phyloP scores from a whole-genome alignment of 345 rosid species.

The Euphorbia tirucalli region DNA sequence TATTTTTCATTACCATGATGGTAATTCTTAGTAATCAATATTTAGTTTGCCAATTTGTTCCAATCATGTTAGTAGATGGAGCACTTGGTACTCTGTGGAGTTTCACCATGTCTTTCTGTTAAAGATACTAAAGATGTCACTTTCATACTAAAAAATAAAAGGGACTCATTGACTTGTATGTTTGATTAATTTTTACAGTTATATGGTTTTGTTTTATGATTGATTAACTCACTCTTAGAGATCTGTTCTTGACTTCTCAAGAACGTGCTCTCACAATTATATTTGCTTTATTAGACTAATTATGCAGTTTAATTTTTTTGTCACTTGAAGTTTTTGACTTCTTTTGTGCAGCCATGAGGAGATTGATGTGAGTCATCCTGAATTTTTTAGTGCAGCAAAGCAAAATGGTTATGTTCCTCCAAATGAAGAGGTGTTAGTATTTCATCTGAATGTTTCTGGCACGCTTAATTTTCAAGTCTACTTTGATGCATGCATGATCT shows the following conservation, averaged over 20 bases:
- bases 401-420: constrained; percentile 82
- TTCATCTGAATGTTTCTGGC: constrained; percentile 15
- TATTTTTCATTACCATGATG: neutral
- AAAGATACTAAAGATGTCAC: neutral
- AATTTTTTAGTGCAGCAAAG: constrained; percentile 84
- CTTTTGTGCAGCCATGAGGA: constrained; percentile 75
- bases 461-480: neutral
- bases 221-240: neutral
- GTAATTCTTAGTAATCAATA: neutral
- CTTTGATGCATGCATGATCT: neutral
- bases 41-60: neutral
- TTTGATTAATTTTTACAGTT: neutral
- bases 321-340: constrained; percentile 23
- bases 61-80: neutral
- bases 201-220: neutral
- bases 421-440: constrained; percentile 49
- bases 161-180: neutral
- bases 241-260: neutral
- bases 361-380: constrained; percentile 92
- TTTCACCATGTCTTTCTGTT: neutral
- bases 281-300: neutral
- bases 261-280: constrained; percentile 4
- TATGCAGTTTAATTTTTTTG: neutral
- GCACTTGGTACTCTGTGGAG: neutral
- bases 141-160: neutral